These are phyloP conservation scores for Lichina pygmaea DNA, from an alignment of 495 filamentous ascomycete species.

Conservation along the genomic window DNA sequence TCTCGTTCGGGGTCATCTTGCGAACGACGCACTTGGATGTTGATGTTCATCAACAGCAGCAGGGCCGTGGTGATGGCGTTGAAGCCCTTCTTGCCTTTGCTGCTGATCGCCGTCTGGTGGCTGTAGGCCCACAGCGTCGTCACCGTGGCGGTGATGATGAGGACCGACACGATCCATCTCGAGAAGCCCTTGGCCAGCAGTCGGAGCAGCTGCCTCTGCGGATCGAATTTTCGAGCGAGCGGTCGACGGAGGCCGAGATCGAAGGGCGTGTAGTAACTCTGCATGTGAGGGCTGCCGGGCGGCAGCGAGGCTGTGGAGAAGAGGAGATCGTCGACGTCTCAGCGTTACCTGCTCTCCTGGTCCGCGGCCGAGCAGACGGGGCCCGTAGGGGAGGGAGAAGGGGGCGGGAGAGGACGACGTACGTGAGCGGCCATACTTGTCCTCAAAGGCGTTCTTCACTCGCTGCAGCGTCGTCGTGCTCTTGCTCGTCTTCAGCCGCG, in stretches of 20 bases:
- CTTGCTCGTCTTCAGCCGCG: neutral
- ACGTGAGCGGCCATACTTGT: neutral
- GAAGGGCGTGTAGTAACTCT: neutral
- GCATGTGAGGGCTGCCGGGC: neutral
- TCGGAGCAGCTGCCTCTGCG: neutral
- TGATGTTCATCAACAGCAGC: neutral
- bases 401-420: neutral
- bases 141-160: neutral
- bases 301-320: neutral
- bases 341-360: neutral
- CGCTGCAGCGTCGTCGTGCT: neutral
- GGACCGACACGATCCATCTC: neutral
- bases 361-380: neutral
- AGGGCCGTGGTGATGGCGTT: neutral
- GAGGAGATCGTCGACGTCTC: no score
- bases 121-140: neutral
- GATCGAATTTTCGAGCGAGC: neutral
- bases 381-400: neutral
- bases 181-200: neutral
- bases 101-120: neutral
- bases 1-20: no score
- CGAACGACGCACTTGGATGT: neutral
- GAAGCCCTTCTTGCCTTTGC: neutral
- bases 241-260: neutral
- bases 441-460: neutral